Evolutionary conservation across 768 basidiomycete genomes (phyloP).

Genomic region (Suillus fuscotomentosus): DNA sequence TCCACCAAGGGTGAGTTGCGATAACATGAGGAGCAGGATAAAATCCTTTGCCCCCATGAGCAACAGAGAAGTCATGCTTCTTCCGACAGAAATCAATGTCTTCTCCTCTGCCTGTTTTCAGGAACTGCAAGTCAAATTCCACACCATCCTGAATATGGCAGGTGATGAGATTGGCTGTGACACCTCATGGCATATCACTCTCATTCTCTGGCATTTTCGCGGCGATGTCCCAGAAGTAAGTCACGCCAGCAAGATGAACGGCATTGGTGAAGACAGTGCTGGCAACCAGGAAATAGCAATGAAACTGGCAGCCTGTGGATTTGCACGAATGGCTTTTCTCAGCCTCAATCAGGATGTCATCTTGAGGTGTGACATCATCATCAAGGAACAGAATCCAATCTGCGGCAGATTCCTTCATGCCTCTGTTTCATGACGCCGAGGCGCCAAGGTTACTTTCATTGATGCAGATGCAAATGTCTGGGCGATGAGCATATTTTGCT

Average conservation of each 20-base stretch:
- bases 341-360: conserved; percentile 42
- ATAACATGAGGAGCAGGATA: conserved; percentile 44
- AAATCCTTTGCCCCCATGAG: conserved; percentile 40
- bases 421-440: conserved; percentile 53
- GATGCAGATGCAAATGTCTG: conserved; percentile 53
- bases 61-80: conserved; percentile 40
- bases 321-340: conserved; percentile 46
- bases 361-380: conserved; percentile 48
- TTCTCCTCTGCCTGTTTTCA: conserved; percentile 65
- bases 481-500: conserved; percentile 37
- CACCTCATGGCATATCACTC: conserved; percentile 58
- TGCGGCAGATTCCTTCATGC: conserved; percentile 51
- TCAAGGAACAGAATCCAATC: conserved; percentile 63
- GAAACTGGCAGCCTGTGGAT: conserved; percentile 52
- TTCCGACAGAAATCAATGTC: conserved; percentile 59
- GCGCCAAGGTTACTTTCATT: conserved; percentile 50
- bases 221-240: conserved; percentile 64
- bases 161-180: conserved; percentile 57
- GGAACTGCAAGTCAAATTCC: conserved; percentile 46
- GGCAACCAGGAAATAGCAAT: conserved; percentile 50
- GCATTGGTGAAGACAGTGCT: conserved; percentile 50
- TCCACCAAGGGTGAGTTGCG: conserved; percentile 63
- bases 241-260: conserved; percentile 53
- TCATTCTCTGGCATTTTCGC: conserved; percentile 36
- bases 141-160: conserved; percentile 46